Evolutionary conservation across 345 rosid genomes (phyloP).

Genomic region (Syzygium oleosum): DNA sequence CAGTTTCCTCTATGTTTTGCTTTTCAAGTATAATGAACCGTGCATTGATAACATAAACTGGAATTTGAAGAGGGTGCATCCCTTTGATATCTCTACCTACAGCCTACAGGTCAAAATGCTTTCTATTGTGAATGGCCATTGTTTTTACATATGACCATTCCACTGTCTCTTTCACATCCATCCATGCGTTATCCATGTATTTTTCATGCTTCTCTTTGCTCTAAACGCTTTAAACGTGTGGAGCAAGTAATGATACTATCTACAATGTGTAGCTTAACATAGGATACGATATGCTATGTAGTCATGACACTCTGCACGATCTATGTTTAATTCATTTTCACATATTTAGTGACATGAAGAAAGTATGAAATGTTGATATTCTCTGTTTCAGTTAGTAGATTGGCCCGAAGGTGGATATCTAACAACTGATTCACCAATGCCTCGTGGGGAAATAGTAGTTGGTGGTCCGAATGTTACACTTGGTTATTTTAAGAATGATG

Average conservation of each 20-base stretch:
- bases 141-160: not conserved
- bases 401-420: constrained; percentile 97
- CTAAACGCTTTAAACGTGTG: not conserved
- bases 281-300: not conserved
- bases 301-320: not conserved
- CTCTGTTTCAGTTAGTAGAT: constrained; percentile 66
- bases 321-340: not conserved
- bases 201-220: not conserved
- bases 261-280: not conserved
- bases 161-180: not conserved
- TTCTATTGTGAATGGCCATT: not conserved
- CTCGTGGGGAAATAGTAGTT: constrained; percentile 93
- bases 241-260: not conserved
- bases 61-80: not conserved
- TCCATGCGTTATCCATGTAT: not conserved
- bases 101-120: not conserved
- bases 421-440: constrained; percentile 66
- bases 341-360: not conserved
- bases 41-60: not conserved
- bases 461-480: constrained; percentile 91
- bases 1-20: not conserved
- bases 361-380: not conserved
- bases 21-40: not conserved
- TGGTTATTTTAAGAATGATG: constrained; percentile 93
- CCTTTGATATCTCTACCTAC: not conserved